Conservation (phyloP, 2,329 filamentous ascomycete species). For the Tolypocladium paradoxum region DNA sequence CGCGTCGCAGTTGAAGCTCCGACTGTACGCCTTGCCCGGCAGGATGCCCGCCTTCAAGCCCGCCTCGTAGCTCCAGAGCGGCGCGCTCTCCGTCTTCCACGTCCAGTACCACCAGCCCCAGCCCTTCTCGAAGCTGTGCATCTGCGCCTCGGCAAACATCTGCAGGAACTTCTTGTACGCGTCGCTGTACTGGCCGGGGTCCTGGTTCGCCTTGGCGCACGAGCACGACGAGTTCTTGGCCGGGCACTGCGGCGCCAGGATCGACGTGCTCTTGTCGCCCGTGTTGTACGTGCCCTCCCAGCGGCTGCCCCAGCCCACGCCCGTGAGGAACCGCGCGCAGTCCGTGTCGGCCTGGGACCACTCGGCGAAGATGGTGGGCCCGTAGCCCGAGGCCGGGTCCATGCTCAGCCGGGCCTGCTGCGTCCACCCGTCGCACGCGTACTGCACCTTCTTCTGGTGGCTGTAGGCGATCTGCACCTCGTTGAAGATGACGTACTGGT, state of each 20-base stretch:
- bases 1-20: conserved; percentile 56
- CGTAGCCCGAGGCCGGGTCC: conserved; percentile 69
- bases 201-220: conserved; percentile 67
- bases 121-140: conserved; percentile 83
- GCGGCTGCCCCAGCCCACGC: conserved; percentile 76
- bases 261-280: conserved; percentile 47
- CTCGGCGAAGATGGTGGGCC: conserved; percentile 89
- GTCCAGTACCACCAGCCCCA: conserved; percentile 99
- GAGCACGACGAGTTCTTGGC: conserved; percentile 53
- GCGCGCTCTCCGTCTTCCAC: conserved; percentile 77
- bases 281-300: conserved; percentile 83
- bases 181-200: conserved; percentile 53
- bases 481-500: conserved; percentile 99
- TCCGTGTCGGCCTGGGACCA: conserved; percentile 98
- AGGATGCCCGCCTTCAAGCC: conserved; percentile 70
- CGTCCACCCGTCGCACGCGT: conserved; percentile 82
- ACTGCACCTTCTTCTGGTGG: conserved; percentile 74
- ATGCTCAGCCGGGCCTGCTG: conserved; percentile 64
- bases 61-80: conserved; percentile 87
- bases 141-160: conserved; percentile 92
- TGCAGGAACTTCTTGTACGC: conserved; percentile 77
- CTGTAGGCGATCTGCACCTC: conserved; percentile 69
- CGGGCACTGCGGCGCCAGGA: conserved; percentile 67
- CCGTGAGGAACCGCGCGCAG: conserved; percentile 78
- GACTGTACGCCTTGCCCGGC: conserved; percentile 61